Evolutionary conservation across 495 filamentous ascomycete genomes (phyloP).

Genomic region (Margaritispora aquatica): DNA sequence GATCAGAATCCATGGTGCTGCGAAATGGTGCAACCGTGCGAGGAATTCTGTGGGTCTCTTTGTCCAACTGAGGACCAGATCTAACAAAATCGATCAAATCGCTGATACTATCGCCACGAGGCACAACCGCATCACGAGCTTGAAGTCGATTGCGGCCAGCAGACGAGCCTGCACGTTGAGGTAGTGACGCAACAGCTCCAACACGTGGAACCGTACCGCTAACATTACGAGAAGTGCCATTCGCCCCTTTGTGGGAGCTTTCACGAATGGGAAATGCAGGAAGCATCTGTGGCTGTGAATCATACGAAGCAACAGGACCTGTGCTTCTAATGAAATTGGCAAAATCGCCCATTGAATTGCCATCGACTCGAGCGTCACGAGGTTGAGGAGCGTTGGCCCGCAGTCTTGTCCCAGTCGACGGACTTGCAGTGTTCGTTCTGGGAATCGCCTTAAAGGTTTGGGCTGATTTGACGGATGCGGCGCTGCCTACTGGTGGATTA

Average conservation of each 20-base stretch:
- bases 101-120: constrained; percentile 58
- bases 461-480: constrained; percentile 20
- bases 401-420: constrained; percentile 22
- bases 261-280: not conserved
- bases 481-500: constrained; percentile 28
- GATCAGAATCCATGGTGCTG: constrained; percentile 79
- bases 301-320: constrained; percentile 47
- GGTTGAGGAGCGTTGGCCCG: constrained; percentile 37
- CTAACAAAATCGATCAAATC: constrained; percentile 95
- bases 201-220: constrained; percentile 9
- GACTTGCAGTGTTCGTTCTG: constrained; percentile 18
- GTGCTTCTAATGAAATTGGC: constrained; percentile 82
- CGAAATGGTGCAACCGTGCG: constrained; percentile 82
- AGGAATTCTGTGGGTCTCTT: constrained; percentile 59
- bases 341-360: constrained; percentile 66
- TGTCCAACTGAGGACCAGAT: constrained; percentile 58
- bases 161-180: constrained; percentile 19
- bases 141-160: constrained; percentile 46
- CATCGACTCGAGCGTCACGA: constrained; percentile 58
- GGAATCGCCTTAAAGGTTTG: constrained; percentile 25
- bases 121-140: constrained; percentile 62
- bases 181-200: not conserved
- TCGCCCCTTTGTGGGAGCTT: constrained; percentile 9
- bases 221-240: constrained; percentile 17
- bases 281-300: constrained; percentile 5